These are phyloP conservation scores for Lithohypha guttulata DNA, from an alignment of 2,329 filamentous ascomycete genomes.

Conservation along the genomic window DNA sequence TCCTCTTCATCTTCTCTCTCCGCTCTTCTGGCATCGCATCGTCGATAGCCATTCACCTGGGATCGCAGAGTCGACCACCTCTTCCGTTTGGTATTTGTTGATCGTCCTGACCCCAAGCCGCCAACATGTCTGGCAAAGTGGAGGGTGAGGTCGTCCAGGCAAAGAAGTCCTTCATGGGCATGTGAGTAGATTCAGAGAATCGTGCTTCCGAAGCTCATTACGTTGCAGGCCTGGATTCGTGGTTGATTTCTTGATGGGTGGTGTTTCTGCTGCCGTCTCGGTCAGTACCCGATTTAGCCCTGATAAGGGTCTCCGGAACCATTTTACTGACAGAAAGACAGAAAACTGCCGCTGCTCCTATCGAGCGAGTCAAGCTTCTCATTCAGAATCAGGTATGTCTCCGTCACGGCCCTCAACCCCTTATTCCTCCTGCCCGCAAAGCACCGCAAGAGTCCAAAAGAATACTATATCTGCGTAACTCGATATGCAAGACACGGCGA, in stretches of 20 bases:
- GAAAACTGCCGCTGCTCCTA: constrained; percentile 98
- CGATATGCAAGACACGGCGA: too few species aligned
- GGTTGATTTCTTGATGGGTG: constrained; percentile 99
- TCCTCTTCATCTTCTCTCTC: constrained; percentile 7
- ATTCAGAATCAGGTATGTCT: constrained; percentile 97
- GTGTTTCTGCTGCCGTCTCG: constrained; percentile 99
- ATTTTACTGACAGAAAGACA: constrained; percentile 13
- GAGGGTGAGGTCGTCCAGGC: constrained; percentile 39
- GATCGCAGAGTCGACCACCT: constrained; percentile 7
- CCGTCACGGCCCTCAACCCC: constrained; percentile 4
- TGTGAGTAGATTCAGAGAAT: constrained; percentile 16
- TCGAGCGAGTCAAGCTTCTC: constrained; percentile 99
- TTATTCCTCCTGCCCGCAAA: background rate
- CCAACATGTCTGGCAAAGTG: constrained; percentile 23
- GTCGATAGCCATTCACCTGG: constrained; percentile 6
- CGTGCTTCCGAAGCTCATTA: background rate
- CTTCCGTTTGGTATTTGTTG: constrained; percentile 6
- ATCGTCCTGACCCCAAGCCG: too few species aligned
- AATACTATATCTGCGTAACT: too few species aligned
- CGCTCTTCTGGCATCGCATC: constrained; percentile 7
- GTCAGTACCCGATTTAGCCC: constrained; percentile 10
- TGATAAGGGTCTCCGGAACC: constrained; percentile 1
- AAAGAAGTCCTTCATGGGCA: constrained; percentile 32
- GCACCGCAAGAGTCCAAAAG: too few species aligned
- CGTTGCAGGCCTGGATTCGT: constrained; percentile 61